phyloP scores from a whole-genome alignment of 1,284 basidiomycete species.

The Tranzscheliella williamsii region DNA sequence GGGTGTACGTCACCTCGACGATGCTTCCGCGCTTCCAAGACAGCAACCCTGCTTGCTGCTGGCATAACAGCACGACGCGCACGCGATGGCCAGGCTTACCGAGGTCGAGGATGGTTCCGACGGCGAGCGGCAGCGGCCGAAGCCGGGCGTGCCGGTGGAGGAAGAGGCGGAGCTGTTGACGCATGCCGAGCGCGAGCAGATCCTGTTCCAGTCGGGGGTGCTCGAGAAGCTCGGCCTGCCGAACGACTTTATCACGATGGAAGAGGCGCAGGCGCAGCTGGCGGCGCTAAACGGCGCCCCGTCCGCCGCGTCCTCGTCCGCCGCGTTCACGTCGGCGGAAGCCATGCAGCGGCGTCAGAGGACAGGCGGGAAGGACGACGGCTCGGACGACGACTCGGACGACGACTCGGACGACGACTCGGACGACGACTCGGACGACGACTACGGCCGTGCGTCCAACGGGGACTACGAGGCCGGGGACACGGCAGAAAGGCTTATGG shows the following conservation, averaged over 20 bases:
- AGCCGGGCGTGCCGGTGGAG: neutral
- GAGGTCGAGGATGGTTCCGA: conserved; percentile 26
- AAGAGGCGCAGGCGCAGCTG: conserved; percentile 25
- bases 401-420: conserved; percentile 9
- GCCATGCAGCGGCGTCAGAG: neutral
- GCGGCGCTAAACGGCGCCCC: conserved; percentile 8
- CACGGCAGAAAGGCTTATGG: conserved; percentile 34
- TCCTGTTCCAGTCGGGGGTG: conserved; percentile 29
- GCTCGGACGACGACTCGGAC: conserved; percentile 6
- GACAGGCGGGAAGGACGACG: neutral
- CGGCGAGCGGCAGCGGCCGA: conserved; percentile 4
- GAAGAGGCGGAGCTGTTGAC: conserved; percentile 5
- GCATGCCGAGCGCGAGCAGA: conserved; percentile 29
- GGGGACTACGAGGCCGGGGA: conserved; percentile 18
- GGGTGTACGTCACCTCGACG: too few relatives aligned
- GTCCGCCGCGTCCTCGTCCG: neutral
- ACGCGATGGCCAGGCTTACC: conserved; percentile 33
- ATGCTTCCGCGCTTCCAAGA: too few relatives aligned
- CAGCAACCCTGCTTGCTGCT: too few relatives aligned
- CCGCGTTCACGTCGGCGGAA: neutral
- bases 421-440: conserved; percentile 24
- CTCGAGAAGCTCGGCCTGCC: conserved; percentile 38
- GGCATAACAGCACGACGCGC: too few relatives aligned
- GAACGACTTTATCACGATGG: conserved; percentile 35
- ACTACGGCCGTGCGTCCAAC: conserved; percentile 26